These are phyloP conservation scores for Boletales sp. DNA, from an alignment of 768 basidiomycete species.

Conservation along the genomic window DNA sequence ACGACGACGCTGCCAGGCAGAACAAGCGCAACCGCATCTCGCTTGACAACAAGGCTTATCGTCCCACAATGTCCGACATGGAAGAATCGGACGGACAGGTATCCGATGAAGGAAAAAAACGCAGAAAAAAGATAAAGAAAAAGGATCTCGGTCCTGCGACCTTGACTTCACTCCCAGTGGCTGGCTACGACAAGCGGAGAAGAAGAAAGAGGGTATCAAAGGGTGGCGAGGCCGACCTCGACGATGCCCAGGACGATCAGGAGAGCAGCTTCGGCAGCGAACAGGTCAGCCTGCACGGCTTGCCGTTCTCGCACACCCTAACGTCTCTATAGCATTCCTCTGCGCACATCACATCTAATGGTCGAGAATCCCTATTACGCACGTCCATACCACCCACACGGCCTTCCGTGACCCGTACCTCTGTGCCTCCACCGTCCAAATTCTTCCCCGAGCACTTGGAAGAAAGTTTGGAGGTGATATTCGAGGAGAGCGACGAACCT, in stretches of 20 bases:
- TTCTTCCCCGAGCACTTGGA: conserved; percentile 14
- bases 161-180: conserved; percentile 63
- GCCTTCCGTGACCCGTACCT: conserved; percentile 35
- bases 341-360: conserved; percentile 31
- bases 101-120: conserved; percentile 49
- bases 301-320: conserved; percentile 8
- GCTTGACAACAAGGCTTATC: conserved; percentile 78
- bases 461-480: conserved; percentile 56
- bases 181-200: conserved; percentile 59
- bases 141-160: conserved; percentile 51
- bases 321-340: conserved; percentile 21
- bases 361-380: conserved; percentile 31
- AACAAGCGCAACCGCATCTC: conserved; percentile 63
- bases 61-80: conserved; percentile 59
- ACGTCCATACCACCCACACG: conserved; percentile 36
- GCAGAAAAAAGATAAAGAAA: conserved; percentile 49
- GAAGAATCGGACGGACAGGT: conserved; percentile 65
- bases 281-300: conserved; percentile 36
- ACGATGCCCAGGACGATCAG: conserved; percentile 48
- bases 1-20: conserved; percentile 32
- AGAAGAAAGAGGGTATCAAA: conserved; percentile 51
- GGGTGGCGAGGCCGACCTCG: conserved; percentile 33
- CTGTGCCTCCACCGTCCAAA: conserved; percentile 40
- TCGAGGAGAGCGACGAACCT: conserved; percentile 49
- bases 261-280: conserved; percentile 37